Conservation (phyloP, 495 filamentous ascomycete species). For the Daldinia grandis region DNA sequence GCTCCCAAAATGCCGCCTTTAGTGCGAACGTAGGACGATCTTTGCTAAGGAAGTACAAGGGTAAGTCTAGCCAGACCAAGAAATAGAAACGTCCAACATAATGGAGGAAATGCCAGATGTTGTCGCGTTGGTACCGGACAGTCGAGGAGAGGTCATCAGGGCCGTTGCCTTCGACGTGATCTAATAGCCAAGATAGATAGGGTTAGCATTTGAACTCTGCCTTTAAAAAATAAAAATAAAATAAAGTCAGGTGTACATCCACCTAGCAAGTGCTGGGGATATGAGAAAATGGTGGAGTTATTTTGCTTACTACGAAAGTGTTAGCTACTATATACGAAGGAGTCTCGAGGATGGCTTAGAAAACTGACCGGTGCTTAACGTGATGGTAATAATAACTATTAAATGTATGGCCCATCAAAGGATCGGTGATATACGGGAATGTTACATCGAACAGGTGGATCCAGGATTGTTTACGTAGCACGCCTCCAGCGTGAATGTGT, state of each 20-base stretch:
- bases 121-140: slow-evolving; percentile 78
- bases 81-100: slow-evolving; percentile 78
- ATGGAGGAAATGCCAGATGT: slow-evolving; percentile 65
- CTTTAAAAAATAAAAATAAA: too few species aligned
- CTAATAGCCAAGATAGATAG: neutral
- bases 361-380: slow-evolving; percentile 69
- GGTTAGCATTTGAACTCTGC: neutral
- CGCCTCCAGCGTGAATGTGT: slow-evolving; percentile 80
- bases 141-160: slow-evolving; percentile 79
- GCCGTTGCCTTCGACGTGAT: slow-evolving; percentile 84
- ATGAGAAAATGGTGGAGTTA: neutral
- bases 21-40: slow-evolving; percentile 59
- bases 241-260: neutral
- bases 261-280: neutral
- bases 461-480: slow-evolving; percentile 55
- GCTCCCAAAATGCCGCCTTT: slow-evolving; percentile 65
- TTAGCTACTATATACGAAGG: neutral
- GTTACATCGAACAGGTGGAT: slow-evolving; percentile 58
- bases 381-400: slow-evolving; percentile 87
- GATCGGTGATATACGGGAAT: slow-evolving; percentile 79
- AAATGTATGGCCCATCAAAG: slow-evolving; percentile 83
- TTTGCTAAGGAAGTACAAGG: slow-evolving; percentile 72
- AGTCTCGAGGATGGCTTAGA: neutral
- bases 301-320: neutral
- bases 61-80: slow-evolving; percentile 76